These are phyloP conservation scores for Tribonema minus DNA, from an alignment of 108 stramenopile genomes.

Conservation along the genomic window DNA sequence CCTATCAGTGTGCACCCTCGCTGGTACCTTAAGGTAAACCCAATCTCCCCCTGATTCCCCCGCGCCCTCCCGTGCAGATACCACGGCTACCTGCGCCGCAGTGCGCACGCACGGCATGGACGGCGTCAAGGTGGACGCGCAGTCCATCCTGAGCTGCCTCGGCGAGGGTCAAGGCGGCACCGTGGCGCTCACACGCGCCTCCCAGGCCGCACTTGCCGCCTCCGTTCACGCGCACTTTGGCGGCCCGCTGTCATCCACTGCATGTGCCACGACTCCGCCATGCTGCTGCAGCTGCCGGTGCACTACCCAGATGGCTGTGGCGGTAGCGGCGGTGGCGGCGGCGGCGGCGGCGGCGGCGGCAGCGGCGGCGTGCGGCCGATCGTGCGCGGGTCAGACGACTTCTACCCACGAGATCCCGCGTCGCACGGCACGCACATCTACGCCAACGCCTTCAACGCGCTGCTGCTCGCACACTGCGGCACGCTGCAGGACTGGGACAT, in stretches of 20 bases:
- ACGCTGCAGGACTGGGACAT: constrained; percentile 71
- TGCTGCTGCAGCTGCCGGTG: constrained; percentile 47
- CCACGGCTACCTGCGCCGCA: too few relatives aligned
- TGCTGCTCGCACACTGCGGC: constrained; percentile 62
- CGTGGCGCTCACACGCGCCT: constrained; percentile 6
- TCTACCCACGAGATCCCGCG: constrained; percentile 59
- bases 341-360: too few relatives aligned
- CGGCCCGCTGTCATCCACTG: constrained; percentile 58
- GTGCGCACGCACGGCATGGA: too few relatives aligned
- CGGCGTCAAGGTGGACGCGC: constrained; percentile 36
- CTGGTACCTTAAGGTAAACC: too few relatives aligned
- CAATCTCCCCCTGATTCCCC: too few relatives aligned
- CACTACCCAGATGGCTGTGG: too few relatives aligned
- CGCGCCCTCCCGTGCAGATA: too few relatives aligned
- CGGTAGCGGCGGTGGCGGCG: too few relatives aligned
- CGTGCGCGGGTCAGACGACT: constrained; percentile 58
- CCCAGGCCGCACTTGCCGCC: constrained; percentile 4
- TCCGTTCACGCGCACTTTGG: constrained; percentile 17
- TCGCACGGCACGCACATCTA: constrained; percentile 63
- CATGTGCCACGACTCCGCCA: constrained; percentile 68
- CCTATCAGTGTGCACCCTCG: too few relatives aligned
- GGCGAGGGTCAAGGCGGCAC: constrained; percentile 14
- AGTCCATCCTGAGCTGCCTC: constrained; percentile 14
- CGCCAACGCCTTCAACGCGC: constrained; percentile 65
- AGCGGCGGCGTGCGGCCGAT: constrained; percentile 18